Conservation (phyloP, 805 yeast genomes). For the Candida argentea region DNA sequence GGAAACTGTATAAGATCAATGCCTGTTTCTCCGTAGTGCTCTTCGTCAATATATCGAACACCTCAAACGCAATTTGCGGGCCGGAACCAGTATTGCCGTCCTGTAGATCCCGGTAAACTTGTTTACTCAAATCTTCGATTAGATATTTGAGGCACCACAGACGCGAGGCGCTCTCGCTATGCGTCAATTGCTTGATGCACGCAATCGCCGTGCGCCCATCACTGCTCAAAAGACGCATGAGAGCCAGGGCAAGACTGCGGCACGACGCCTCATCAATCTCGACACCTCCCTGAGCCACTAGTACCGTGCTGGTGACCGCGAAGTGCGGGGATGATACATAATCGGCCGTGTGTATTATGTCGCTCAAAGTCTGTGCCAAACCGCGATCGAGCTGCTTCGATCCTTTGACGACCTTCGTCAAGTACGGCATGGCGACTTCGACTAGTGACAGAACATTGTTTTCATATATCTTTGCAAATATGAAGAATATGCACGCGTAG, state of each 20-base stretch:
- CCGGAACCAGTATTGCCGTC: constrained; percentile 8
- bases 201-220: constrained; percentile 30
- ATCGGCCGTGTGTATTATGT: constrained; percentile 12
- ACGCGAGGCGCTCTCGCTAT: constrained; percentile 16
- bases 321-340: no score
- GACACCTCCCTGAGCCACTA: constrained; percentile 27
- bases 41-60: constrained; percentile 37
- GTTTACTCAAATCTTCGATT: constrained; percentile 34
- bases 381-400: constrained; percentile 7
- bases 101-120: constrained; percentile 12
- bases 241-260: constrained; percentile 10
- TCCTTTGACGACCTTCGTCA: constrained; percentile 24
- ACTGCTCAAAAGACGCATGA: constrained; percentile 14
- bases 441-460: constrained; percentile 26
- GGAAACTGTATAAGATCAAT: constrained; percentile 18
- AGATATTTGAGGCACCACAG: constrained; percentile 34
- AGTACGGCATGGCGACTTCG: constrained; percentile 39
- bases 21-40: constrained; percentile 19
- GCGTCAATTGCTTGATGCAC: constrained; percentile 51
- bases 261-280: constrained; percentile 16
- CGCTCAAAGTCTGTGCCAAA: constrained; percentile 18
- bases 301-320: constrained; percentile 23
- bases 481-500: constrained; percentile 56
- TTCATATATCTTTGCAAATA: constrained; percentile 49
- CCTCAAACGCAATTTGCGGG: constrained; percentile 31